A percentile compares a stretch with the other conserved stretches of the same genome.
These are phyloP conservation scores for Ganoderma sinense DNA, from an alignment of 1,284 basidiomycete genomes.

Conservation along the genomic window DNA sequence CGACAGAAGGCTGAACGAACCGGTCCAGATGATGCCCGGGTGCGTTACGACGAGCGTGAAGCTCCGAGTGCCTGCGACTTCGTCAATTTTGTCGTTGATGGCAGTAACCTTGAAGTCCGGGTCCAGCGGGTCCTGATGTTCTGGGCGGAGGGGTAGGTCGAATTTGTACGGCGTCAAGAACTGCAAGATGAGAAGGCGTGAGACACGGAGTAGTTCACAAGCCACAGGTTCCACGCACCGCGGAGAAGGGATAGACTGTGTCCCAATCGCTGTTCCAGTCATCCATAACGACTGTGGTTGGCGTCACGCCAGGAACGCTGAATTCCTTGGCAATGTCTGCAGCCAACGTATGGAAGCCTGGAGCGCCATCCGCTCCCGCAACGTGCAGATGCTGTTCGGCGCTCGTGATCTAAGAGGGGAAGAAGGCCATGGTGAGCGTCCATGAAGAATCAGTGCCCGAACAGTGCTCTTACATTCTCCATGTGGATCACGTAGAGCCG, in stretches of 20 bases:
- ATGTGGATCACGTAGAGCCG: slow-evolving; percentile 86
- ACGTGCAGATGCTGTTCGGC: slow-evolving; percentile 82
- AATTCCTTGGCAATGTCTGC: slow-evolving; percentile 70
- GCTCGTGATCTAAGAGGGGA: slow-evolving; percentile 67
- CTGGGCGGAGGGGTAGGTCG: slow-evolving; percentile 58
- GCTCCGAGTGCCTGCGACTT: slow-evolving; percentile 68
- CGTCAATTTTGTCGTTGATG: slow-evolving; percentile 66
- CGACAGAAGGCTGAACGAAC: slow-evolving; percentile 47
- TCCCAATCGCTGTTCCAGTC: slow-evolving; percentile 86
- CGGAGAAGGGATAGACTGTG: slow-evolving; percentile 86
- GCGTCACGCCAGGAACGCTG: slow-evolving; percentile 50
- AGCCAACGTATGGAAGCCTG: slow-evolving; percentile 73
- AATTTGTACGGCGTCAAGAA: slow-evolving; percentile 85
- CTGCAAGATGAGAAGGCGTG: slow-evolving; percentile 42
- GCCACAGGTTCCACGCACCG: slow-evolving; percentile 51
- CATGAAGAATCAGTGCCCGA: neutral
- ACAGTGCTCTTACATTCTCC: slow-evolving; percentile 74
- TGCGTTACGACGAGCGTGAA: slow-evolving; percentile 81
- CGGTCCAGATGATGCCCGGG: slow-evolving; percentile 89
- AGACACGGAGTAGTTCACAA: slow-evolving; percentile 1
- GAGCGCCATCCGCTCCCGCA: slow-evolving; percentile 86
- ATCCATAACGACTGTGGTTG: slow-evolving; percentile 63
- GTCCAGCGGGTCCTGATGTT: slow-evolving; percentile 62
- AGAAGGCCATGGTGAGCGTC: neutral
- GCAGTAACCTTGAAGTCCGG: slow-evolving; percentile 65